Evolutionary conservation across 192 early-diverging fungal genomes (phyloP), one percentile per base, ranked within the genome.

Genomic region (Backusella sp.): DNA sequence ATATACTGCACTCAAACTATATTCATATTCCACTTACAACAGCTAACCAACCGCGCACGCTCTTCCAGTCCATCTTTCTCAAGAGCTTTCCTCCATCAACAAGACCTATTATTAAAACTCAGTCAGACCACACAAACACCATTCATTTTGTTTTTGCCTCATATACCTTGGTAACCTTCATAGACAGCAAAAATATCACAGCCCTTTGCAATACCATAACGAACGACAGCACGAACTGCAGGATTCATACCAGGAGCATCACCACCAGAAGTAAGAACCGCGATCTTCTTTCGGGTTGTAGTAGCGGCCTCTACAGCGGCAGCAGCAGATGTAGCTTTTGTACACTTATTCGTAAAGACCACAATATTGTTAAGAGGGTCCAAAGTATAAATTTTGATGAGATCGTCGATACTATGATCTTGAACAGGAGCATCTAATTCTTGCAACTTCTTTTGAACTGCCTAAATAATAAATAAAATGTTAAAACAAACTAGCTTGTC

Each of bases 191-290:
- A 99, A 3, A 95, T 92, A 32, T 92, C 86, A 82, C 95, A 97
- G 6, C 89, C 92, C 21, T 90, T 87, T n/a, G 92, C 87, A 74
- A 97, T 91, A 1, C 94, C 91, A 77, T 95, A 91, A 36, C 97
- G 91, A 15, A 96, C 96, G n/a, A 97, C 93, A 7, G 93, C 90
- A 23, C 97, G 87, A 34, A 99, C 97, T 26, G 91, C 93, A 23
- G 97, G 93, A 77, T 99, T 99, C 97, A 99, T 99, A 32, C 97
- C 97, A 21, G 92, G 93, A 9, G 94, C 92, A 81, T 99, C 97
- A 35, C 97, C 97, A 34, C 97, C 97, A 37, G 92, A 94, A 15
- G 97, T 99, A 52, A 99, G 81, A 34, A 99, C 89, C 23, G 94
- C 97, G 84, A 99, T 96, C 77, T 91, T 92, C 84, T 96, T 95